Evolutionary conservation across 2,329 filamentous ascomycete genomes (phyloP).

Genomic region (Ascomycota sp.): DNA sequence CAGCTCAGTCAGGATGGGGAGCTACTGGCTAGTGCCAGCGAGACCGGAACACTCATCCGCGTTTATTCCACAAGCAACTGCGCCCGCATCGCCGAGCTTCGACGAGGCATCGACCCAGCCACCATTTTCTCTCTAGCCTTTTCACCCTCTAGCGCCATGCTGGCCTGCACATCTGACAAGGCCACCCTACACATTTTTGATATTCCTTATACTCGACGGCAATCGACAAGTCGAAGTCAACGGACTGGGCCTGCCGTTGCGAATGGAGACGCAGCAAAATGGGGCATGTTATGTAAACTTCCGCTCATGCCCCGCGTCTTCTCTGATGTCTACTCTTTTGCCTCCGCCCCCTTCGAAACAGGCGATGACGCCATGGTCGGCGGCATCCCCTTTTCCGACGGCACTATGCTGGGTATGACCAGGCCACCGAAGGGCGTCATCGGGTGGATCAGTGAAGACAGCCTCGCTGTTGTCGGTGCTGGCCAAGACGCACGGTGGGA

Average conservation of each 20-base stretch:
- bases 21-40: constrained; percentile 73
- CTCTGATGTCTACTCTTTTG: constrained; percentile 74
- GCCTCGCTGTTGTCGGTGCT: constrained; percentile 56
- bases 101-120: constrained; percentile 75
- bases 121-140: constrained; percentile 76
- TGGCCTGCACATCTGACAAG: constrained; percentile 92
- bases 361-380: constrained; percentile 46
- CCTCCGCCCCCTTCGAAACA: constrained; percentile 62
- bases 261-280: constrained; percentile 46
- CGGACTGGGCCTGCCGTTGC: constrained; percentile 7
- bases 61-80: constrained; percentile 67
- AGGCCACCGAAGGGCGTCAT: constrained; percentile 63
- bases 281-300: constrained; percentile 67
- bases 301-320: constrained; percentile 74
- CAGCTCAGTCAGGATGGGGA: constrained; percentile 63
- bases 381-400: constrained; percentile 21
- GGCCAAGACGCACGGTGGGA: constrained; percentile 74
- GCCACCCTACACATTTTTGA: constrained; percentile 91
- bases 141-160: constrained; percentile 56
- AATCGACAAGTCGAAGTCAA: constrained; percentile 12
- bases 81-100: constrained; percentile 63
- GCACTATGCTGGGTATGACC: constrained; percentile 26
- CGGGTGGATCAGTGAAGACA: constrained; percentile 62
- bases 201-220: constrained; percentile 37
- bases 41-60: constrained; percentile 74